Conservation (phyloP, 345 rosid species). For the Boechera stricta region DNA sequence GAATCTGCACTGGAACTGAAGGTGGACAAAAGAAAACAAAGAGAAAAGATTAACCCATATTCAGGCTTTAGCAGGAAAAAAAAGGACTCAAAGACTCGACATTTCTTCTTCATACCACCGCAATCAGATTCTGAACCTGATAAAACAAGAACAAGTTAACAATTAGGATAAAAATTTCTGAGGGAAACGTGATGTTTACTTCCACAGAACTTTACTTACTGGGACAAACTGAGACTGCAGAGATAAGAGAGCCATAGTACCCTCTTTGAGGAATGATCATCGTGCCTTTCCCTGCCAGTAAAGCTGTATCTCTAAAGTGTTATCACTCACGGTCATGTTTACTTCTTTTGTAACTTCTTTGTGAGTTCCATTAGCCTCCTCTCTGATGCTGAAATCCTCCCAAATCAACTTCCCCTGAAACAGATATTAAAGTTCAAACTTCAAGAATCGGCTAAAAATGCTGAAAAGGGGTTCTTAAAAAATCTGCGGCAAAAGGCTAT, state of each 20-base stretch:
- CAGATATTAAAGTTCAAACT: not conserved
- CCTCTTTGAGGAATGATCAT: constrained; percentile 54
- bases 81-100: not conserved
- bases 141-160: constrained; percentile 7
- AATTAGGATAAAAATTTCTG: not conserved
- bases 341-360: constrained; percentile 42
- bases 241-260: constrained; percentile 65
- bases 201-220: constrained; percentile 36
- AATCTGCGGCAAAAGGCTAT: not conserved
- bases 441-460: not conserved
- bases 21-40: not conserved
- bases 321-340: constrained; percentile 45
- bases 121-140: constrained; percentile 42
- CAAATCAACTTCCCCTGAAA: constrained; percentile 49
- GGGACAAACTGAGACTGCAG: constrained; percentile 61
- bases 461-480: not conserved
- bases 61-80: not conserved
- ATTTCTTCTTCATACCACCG: constrained; percentile 39
- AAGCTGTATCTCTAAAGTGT: constrained; percentile 57
- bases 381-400: constrained; percentile 60
- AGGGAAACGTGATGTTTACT: not conserved
- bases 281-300: constrained; percentile 74
- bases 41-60: not conserved
- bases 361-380: constrained; percentile 52
- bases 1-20: constrained; percentile 16